Evolutionary conservation across 2,329 filamentous ascomycete genomes (phyloP).

Genomic region (Eurotiales sp.): DNA sequence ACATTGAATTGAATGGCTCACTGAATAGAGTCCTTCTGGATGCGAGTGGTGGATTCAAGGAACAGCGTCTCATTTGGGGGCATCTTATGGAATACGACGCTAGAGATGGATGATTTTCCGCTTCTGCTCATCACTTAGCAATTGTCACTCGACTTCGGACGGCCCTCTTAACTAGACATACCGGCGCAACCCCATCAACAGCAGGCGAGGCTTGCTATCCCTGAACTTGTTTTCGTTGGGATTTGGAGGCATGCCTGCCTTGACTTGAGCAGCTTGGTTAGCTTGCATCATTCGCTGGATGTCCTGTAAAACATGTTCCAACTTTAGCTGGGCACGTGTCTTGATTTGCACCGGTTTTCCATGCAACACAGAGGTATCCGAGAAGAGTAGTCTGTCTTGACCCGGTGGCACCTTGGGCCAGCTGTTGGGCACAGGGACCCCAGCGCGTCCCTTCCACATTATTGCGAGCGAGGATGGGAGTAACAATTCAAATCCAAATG

Average conservation of each 20-base stretch:
- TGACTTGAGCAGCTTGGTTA: conserved; percentile 24
- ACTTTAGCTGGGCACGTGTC: conserved; percentile 33
- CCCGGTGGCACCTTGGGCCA: conserved; percentile 10
- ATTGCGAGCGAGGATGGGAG: neutral
- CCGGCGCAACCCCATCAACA: conserved; percentile 96
- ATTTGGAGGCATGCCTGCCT: conserved; percentile 20
- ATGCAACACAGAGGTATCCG: conserved; percentile 19
- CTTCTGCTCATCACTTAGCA: conserved; percentile 58
- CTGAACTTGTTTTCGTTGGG: conserved; percentile 42
- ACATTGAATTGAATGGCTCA: conserved; percentile 47
- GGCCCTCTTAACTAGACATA: conserved; percentile 42
- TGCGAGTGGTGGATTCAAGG: conserved; percentile 87
- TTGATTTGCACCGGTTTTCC: conserved; percentile 21
- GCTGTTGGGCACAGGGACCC: conserved; percentile 4
- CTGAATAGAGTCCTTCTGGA: conserved; percentile 95
- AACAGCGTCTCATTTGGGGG: conserved; percentile 94
- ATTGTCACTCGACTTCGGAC: too few relatives aligned
- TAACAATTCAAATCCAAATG: neutral
- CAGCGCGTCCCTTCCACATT: conserved; percentile 5
- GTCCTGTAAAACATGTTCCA: conserved; percentile 32
- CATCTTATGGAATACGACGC: conserved; percentile 98
- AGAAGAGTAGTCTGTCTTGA: conserved; percentile 17
- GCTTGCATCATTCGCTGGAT: conserved; percentile 20
- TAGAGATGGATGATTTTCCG: conserved; percentile 97
- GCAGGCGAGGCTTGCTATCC: conserved; percentile 72